These are phyloP conservation scores for Paraphoma chrysanthemicola DNA, from an alignment of 2,329 filamentous ascomycete genomes.

Conservation along the genomic window DNA sequence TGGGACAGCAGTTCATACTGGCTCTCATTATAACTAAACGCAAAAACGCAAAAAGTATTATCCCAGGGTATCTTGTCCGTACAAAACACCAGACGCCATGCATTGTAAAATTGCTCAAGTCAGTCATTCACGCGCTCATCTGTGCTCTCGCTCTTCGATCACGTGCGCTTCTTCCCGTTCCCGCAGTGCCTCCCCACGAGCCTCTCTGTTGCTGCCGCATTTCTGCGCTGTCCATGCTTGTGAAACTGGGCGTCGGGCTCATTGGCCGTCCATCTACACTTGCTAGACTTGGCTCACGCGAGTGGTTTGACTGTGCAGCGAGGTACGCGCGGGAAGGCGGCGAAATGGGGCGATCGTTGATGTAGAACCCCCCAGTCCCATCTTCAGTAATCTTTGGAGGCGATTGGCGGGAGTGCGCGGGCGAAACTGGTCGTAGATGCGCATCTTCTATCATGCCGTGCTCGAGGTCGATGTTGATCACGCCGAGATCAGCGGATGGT, in stretches of 20 bases:
- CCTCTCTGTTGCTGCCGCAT: background rate
- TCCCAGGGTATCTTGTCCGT: constrained; percentile 2
- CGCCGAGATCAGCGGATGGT: constrained; percentile 1
- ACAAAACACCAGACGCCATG: background rate
- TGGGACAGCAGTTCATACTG: too few species aligned
- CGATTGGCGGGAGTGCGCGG: constrained; percentile 2
- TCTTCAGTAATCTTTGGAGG: constrained; percentile 13
- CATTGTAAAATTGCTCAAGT: background rate
- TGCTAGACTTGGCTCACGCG: constrained; percentile 16
- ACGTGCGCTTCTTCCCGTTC: constrained; percentile 32
- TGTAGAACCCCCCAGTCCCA: constrained; percentile 22
- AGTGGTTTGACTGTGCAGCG: constrained; percentile 8
- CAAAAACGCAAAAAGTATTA: background rate
- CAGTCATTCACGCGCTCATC: constrained; percentile 7
- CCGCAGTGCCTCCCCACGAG: constrained; percentile 5
- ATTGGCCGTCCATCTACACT: constrained; percentile 10
- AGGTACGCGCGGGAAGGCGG: constrained; percentile 19
- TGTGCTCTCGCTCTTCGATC: constrained; percentile 29
- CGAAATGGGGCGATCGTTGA: constrained; percentile 15
- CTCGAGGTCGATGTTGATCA: constrained; percentile 17
- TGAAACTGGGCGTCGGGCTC: constrained; percentile 11
- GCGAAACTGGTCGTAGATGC: constrained; percentile 8
- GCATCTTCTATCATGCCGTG: constrained; percentile 1
- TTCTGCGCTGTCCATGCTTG: constrained; percentile 6
- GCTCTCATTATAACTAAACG: too few species aligned